These are phyloP conservation scores for Fusarium tanahbumbuense DNA, from an alignment of 2,329 filamentous ascomycete species.

Conservation along the genomic window DNA sequence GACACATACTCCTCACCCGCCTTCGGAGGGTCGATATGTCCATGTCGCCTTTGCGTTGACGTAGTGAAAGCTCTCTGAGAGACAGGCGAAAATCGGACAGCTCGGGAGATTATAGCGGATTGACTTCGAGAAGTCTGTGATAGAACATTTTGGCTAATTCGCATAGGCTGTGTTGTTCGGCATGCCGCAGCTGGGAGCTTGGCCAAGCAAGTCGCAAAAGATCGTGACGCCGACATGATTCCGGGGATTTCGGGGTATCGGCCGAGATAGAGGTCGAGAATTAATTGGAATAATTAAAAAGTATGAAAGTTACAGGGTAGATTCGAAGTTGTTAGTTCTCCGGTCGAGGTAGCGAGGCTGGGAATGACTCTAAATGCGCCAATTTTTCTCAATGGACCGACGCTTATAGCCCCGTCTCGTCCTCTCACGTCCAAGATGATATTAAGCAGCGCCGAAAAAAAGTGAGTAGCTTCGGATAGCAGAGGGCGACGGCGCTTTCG, in stretches of 20 bases:
- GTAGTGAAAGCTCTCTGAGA: slow-evolving; percentile 71
- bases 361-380: slow-evolving; percentile 31
- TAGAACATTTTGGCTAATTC: slow-evolving; percentile 26
- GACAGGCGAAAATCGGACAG: slow-evolving; percentile 32
- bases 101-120: slow-evolving; percentile 23
- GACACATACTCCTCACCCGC: slow-evolving; percentile 86
- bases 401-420: slow-evolving; percentile 43
- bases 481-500: slow-evolving; percentile 42
- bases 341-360: slow-evolving; percentile 23
- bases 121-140: slow-evolving; percentile 38
- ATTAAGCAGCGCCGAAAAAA: slow-evolving; percentile 47
- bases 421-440: slow-evolving; percentile 50
- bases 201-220: slow-evolving; percentile 49
- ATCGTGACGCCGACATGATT: slow-evolving; percentile 51
- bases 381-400: slow-evolving; percentile 46
- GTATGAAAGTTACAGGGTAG: slow-evolving; percentile 10
- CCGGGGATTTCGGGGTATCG: slow-evolving; percentile 29
- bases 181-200: slow-evolving; percentile 49
- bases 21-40: slow-evolving; percentile 85
- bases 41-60: slow-evolving; percentile 72
- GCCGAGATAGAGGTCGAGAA: slow-evolving; percentile 14
- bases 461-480: slow-evolving; percentile 46
- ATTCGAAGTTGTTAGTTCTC: slow-evolving; percentile 6
- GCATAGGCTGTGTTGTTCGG: slow-evolving; percentile 47
- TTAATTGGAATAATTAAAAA: slow-evolving; percentile 12